Conservation (phyloP, 805 yeast genomes). For the Isabelozyma heimii region DNA sequence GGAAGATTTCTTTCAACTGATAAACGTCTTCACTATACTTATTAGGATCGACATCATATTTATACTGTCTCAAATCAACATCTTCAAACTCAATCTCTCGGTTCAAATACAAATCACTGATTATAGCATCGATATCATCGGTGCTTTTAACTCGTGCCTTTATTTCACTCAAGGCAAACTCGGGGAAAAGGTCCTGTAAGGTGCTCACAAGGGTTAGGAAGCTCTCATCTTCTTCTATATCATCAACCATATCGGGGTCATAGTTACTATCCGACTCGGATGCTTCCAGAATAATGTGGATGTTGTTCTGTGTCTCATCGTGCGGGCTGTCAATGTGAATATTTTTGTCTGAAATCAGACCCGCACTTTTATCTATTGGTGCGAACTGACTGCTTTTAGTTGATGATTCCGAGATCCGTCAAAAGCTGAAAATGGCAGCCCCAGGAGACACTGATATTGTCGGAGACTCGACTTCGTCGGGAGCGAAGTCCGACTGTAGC, state of each 20-base stretch:
- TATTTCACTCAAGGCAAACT: conserved; percentile 21
- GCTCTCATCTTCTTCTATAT: conserved; percentile 9
- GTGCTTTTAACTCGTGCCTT: conserved; percentile 21
- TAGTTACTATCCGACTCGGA: neutral
- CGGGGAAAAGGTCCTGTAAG: conserved; percentile 27
- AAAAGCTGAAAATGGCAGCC: no score
- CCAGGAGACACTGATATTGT: no score
- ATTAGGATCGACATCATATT: neutral
- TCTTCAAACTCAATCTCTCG: conserved; percentile 3
- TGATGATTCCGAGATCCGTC: no score
- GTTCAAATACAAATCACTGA: conserved; percentile 22
- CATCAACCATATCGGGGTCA: neutral
- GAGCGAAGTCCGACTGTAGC: no score
- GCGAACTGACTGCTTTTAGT: no score
- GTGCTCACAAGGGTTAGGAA: conserved; percentile 12
- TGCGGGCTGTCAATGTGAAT: no score
- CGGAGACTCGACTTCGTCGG: no score
- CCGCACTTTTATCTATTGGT: no score
- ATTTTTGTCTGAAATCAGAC: no score
- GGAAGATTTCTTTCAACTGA: conserved; percentile 44
- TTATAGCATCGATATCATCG: conserved; percentile 17
- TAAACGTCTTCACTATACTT: conserved; percentile 9
- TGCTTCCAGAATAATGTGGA: no score
- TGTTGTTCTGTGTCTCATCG: neutral
- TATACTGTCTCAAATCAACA: neutral